Evolutionary conservation across 345 rosid species (phyloP).

Genomic region (Rhizophora apiculata): DNA sequence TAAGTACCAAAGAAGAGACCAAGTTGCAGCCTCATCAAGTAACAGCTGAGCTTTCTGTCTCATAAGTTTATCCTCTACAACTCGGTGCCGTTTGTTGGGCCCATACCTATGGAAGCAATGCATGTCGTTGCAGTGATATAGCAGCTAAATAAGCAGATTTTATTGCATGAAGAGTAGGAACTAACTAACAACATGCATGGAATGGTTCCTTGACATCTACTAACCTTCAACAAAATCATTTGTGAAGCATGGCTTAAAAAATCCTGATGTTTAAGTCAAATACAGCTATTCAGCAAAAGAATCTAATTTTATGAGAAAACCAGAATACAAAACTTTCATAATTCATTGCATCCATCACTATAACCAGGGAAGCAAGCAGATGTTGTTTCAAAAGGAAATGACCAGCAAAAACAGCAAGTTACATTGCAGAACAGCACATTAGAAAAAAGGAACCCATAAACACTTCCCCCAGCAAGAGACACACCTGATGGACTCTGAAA

Average conservation of each 20-base stretch:
- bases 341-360: too few species aligned
- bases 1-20: slow-evolving; percentile 96
- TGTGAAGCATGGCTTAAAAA: neutral
- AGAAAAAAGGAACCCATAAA: slow-evolving; percentile 3
- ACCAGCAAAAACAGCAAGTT: too few species aligned
- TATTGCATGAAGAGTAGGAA: neutral
- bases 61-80: slow-evolving; percentile 88
- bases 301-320: neutral
- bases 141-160: slow-evolving; percentile 8
- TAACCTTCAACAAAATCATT: neutral
- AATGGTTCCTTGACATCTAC: neutral
- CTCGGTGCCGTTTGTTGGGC: slow-evolving; percentile 59
- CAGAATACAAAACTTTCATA: neutral
- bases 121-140: slow-evolving; percentile 12
- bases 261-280: neutral
- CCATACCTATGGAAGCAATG: slow-evolving; percentile 53
- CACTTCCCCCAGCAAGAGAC: slow-evolving; percentile 12
- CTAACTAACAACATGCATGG: neutral
- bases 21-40: slow-evolving; percentile 96
- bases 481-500: slow-evolving; percentile 85
- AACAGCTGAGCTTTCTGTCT: slow-evolving; percentile 91
- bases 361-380: too few species aligned
- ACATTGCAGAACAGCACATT: too few species aligned
- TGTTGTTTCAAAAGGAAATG: too few species aligned
- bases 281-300: neutral